Evolutionary conservation across 2,329 filamentous ascomycete species (phyloP).

Genomic region (Fusarium liriodendri): DNA sequence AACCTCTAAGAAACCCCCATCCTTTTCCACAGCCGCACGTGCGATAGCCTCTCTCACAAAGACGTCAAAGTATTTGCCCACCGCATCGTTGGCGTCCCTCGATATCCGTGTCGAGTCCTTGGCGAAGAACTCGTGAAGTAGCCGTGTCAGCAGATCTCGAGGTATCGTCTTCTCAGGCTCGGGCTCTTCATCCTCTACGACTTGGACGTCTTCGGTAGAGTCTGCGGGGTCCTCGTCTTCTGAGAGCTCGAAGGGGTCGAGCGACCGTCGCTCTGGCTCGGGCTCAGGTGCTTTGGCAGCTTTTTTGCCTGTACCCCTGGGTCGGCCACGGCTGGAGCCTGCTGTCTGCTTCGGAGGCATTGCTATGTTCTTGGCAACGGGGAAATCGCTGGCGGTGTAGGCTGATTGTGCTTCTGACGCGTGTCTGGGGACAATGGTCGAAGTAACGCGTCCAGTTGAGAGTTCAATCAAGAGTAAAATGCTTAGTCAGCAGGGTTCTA

Average conservation of each 20-base stretch:
- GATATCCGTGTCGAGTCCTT: slow-evolving; percentile 77
- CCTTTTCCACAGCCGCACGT: slow-evolving; percentile 77
- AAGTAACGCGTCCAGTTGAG: neutral
- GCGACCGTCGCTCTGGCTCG: slow-evolving; percentile 42
- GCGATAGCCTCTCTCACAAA: slow-evolving; percentile 93
- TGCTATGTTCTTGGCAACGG: neutral
- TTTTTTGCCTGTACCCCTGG: slow-evolving; percentile 44
- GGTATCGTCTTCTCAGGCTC: slow-evolving; percentile 69
- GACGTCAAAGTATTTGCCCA: slow-evolving; percentile 88
- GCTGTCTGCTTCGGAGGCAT: slow-evolving; percentile 59
- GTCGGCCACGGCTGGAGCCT: slow-evolving; percentile 51
- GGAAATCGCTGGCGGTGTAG: neutral
- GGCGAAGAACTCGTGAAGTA: slow-evolving; percentile 85
- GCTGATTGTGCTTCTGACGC: neutral
- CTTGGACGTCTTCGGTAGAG: slow-evolving; percentile 39
- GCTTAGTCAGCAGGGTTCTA: slow-evolving; percentile 27
- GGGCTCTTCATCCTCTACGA: slow-evolving; percentile 47
- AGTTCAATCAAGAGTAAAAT: neutral
- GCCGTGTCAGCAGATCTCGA: slow-evolving; percentile 76
- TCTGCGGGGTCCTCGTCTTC: slow-evolving; percentile 42
- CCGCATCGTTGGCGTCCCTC: slow-evolving; percentile 79
- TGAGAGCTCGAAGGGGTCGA: slow-evolving; percentile 52
- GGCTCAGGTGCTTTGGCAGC: slow-evolving; percentile 35
- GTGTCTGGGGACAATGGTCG: neutral
- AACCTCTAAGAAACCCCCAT: slow-evolving; percentile 80